A percentile compares a stretch with the other conserved stretches of the same genome.
Evolutionary conservation across 106 monocot genomes (phyloP).

Genomic region (Dendrobium officinale): DNA sequence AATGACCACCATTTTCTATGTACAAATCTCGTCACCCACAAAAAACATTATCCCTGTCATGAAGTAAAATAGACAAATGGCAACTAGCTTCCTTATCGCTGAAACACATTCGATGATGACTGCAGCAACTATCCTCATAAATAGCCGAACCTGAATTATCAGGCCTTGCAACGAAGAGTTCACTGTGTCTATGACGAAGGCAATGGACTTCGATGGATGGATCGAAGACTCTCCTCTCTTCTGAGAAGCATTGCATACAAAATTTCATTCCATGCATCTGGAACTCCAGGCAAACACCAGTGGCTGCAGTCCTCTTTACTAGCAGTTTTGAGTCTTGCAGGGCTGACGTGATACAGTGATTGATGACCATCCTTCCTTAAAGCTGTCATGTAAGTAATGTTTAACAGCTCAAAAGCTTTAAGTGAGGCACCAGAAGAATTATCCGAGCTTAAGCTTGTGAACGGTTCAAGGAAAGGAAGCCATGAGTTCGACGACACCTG

Average conservation of each 20-base stretch:
- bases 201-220: no score
- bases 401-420: neutral
- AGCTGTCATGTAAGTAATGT: neutral
- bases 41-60: no score
- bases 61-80: no score
- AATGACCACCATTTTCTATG: no score
- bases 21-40: no score
- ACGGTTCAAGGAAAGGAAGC: neutral
- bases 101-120: no score
- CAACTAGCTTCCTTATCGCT: no score
- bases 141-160: no score
- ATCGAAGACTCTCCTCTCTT: neutral
- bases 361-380: slow-evolving; percentile 1
- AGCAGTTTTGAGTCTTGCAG: neutral
- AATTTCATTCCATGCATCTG: neutral
- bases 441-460: neutral
- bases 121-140: no score
- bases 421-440: neutral
- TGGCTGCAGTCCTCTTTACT: neutral
- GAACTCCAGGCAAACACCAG: slow-evolving; percentile 3
- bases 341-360: slow-evolving; percentile 1
- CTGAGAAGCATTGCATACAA: neutral
- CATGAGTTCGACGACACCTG: neutral
- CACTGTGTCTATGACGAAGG: no score
- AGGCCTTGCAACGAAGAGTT: no score